A percentile compares a stretch with the other conserved stretches of the same genome.
Evolutionary conservation across 2,329 filamentous ascomycete genomes (phyloP).

Genomic region (Gnomoniopsis sp.): DNA sequence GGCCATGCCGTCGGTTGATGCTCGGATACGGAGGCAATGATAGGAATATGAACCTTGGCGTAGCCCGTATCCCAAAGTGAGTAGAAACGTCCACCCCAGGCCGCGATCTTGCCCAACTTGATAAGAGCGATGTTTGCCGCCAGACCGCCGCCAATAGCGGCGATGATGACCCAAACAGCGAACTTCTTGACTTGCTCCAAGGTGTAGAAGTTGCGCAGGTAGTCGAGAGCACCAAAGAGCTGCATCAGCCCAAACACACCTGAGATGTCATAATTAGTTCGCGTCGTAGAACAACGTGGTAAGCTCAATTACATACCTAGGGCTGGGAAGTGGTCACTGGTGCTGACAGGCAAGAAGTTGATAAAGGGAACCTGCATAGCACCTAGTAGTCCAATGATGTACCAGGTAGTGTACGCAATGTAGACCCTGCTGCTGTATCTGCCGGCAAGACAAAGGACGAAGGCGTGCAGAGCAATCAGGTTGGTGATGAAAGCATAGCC

Average conservation of each 20-base stretch:
- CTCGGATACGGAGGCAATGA: constrained; percentile 99
- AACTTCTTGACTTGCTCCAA: constrained; percentile 93
- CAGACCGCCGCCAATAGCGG: constrained; percentile 73
- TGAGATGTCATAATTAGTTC: constrained; percentile 30
- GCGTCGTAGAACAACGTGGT: constrained; percentile 9
- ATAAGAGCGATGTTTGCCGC: constrained; percentile 77
- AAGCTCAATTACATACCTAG: constrained; percentile 59
- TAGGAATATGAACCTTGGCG: constrained; percentile 98
- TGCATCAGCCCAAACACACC: constrained; percentile 95
- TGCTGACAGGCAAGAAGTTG: constrained; percentile 92
- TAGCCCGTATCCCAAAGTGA: constrained; percentile 98
- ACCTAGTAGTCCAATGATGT: constrained; percentile 88
- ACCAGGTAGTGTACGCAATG: constrained; percentile 97
- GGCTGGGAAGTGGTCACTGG: constrained; percentile 97
- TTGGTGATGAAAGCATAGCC: constrained; percentile 99
- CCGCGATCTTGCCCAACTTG: constrained; percentile 85
- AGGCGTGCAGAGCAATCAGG: constrained; percentile 87
- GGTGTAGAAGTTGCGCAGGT: constrained; percentile 81
- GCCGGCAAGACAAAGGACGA: constrained; percentile 95
- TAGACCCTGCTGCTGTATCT: constrained; percentile 92
- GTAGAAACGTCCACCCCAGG: constrained; percentile 98
- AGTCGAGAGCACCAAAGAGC: constrained; percentile 88
- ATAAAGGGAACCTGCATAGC: constrained; percentile 99
- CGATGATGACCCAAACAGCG: constrained; percentile 70
- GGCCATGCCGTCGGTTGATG: constrained; percentile 99